phyloP scores from a whole-genome alignment of 2,329 filamentous ascomycete genomes.

The Pseudogymnoascus sp. region DNA sequence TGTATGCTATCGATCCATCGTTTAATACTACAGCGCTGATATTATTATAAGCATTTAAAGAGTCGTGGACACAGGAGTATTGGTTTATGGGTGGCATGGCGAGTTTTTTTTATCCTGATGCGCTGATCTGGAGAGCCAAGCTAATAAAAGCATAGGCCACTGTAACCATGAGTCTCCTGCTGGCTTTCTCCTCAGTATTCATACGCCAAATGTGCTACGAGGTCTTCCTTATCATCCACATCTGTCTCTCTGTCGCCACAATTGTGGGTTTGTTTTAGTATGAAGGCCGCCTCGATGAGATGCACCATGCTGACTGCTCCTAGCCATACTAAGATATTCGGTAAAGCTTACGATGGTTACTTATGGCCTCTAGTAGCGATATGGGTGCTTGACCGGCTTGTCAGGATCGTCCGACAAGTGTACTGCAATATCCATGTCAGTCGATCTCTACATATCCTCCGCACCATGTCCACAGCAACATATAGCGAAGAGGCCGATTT shows the following conservation, averaged over 20 bases:
- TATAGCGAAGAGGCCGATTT: slow-evolving; percentile 39
- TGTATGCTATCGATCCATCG: slow-evolving; percentile 33
- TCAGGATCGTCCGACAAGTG: slow-evolving; percentile 36
- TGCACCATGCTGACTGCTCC: slow-evolving; percentile 21
- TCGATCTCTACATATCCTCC: slow-evolving; percentile 23
- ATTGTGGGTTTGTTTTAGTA: slow-evolving; percentile 45
- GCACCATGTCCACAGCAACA: slow-evolving; percentile 33
- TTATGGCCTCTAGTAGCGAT: slow-evolving; percentile 42
- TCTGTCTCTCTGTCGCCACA: slow-evolving; percentile 42
- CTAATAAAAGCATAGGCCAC: slow-evolving; percentile 24
- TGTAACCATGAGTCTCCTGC: slow-evolving; percentile 33
- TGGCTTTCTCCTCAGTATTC: slow-evolving; percentile 37
- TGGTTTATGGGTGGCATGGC: slow-evolving; percentile 34
- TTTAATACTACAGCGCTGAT: slow-evolving; percentile 33
- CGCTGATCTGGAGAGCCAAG: not conserved
- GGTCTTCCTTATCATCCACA: slow-evolving; percentile 42
- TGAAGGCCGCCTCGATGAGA: not conserved
- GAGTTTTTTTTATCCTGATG: slow-evolving; percentile 5
- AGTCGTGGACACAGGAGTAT: slow-evolving; percentile 31
- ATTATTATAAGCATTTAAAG: too few species aligned
- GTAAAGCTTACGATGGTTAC: slow-evolving; percentile 41
- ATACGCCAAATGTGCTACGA: slow-evolving; percentile 37
- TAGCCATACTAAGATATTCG: slow-evolving; percentile 38
- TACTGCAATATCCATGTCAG: slow-evolving; percentile 37
- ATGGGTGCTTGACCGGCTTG: slow-evolving; percentile 40